Base-by-base conservation (phyloP, 306 rosid genomes). In the Cucurbita pepo region DNA sequence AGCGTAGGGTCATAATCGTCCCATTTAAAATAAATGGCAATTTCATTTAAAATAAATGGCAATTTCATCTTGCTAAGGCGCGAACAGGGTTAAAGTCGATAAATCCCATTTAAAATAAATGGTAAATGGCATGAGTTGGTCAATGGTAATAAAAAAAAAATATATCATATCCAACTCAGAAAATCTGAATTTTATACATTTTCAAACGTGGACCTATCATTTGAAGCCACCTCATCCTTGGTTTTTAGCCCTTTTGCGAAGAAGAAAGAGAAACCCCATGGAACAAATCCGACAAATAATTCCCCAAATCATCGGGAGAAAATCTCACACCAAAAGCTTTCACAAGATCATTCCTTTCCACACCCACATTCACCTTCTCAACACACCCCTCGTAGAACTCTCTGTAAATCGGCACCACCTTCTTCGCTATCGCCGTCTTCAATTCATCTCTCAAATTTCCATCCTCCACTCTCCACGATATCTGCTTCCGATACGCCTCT, bases 231-330 rank as follows among this genome's bases (percentile, higher is more conserved):
- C 30, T 25, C 30, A 25, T 25, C 30, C 1, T 25, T 30, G 2
- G 34, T 30, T 30, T 30, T 30, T 30, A 30, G 34, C 3, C 34
- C 34, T 30, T 30, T 30, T 30, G 34, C 34, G 34, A 30, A 30
- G 34, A 30, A 30, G 34, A 30, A 30, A 2, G 34, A 30, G 88
- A 76, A 65, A 76, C 48, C 51, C 86, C 85, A 13, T 76, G 81
- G 67, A 84, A 84, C 82, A 84, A 76, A 71, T 84, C 83, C 1
- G 88, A 86, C 82, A 86, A 73, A 81, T 82, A 80, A 36, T 86
- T 86, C 13, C 86, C 82, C 82, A 84, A 44, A 70, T 86, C 88
- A 37, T 86, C 85, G 3, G 90, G 88, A 11, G 83, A 59, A 66
- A 76, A 74, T 62, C 77, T 78, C 22, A 73, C 75, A 30, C 34